These are phyloP conservation scores for Antrodiella citrinella DNA, from an alignment of 768 basidiomycete genomes.

Conservation along the genomic window DNA sequence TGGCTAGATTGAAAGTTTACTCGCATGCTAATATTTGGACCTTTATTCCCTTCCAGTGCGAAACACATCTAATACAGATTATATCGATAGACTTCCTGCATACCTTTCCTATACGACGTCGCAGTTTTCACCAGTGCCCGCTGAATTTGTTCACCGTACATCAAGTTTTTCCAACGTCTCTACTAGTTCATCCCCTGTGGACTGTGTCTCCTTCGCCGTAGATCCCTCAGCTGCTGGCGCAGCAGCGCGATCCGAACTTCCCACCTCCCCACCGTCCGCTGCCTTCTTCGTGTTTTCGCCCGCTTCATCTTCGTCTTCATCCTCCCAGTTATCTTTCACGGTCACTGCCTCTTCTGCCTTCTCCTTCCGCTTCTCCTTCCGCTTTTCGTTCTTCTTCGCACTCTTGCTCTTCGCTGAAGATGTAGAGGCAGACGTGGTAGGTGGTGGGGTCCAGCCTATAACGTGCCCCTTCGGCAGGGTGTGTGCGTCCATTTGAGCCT, in stretches of 20 bases:
- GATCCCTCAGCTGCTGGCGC: constrained; percentile 16
- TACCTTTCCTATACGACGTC: neutral
- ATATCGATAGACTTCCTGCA: neutral
- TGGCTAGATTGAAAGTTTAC: too few species aligned
- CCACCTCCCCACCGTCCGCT: constrained; percentile 16
- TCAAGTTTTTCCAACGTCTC: constrained; percentile 50
- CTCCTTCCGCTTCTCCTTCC: constrained; percentile 54
- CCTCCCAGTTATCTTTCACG: constrained; percentile 77
- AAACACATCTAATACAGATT: neutral
- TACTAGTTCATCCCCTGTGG: constrained; percentile 31
- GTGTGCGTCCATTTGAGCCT: constrained; percentile 60
- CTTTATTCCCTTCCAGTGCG: too few species aligned
- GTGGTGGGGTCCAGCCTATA: constrained; percentile 69
- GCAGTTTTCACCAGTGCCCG: too few species aligned
- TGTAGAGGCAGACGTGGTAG: constrained; percentile 26
- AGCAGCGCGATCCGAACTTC: constrained; percentile 16
- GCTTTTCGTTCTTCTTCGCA: constrained; percentile 76
- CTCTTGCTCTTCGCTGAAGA: constrained; percentile 30
- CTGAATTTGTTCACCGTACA: constrained; percentile 32
- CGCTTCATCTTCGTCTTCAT: constrained; percentile 48
- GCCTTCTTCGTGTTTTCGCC: constrained; percentile 15
- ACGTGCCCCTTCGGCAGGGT: constrained; percentile 72
- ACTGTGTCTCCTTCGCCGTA: constrained; percentile 10
- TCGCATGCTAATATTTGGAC: too few species aligned
- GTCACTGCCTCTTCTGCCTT: constrained; percentile 42